Base-by-base conservation (phyloP, 441 rosid species). In the Gossypium davidsonii region DNA sequence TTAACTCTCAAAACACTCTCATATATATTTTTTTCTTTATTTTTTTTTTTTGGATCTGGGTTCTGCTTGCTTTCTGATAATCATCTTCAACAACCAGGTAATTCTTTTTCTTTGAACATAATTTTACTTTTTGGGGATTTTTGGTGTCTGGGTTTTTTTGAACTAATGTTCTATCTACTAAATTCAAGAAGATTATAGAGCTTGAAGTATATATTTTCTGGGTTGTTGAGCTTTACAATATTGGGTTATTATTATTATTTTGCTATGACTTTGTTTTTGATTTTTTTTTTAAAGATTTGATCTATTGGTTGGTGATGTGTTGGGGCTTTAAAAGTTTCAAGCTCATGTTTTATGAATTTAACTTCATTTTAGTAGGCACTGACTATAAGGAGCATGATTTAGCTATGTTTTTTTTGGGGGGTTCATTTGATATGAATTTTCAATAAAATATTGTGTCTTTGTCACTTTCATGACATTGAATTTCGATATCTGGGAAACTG, bases 21-120 rank as follows among this genome's bases (percentile, higher is more conserved):
- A 14, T 60, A 44, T 18, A 4, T 28, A 28, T 26, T n/a, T 8
- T 74, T 20, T 64, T 28, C 18, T 72, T 20, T 34, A 5, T 52
- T 69, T 74, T 75, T 81, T 75, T 81, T 83, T 81, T 83, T 86
- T 86, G 89, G 91, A 86, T 91, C 96, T 88, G 88, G 80, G 77
- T 74, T 65, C 62, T 63, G 78, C 77, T 81, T 46, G 61, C 9
- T 42, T 46, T 69, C 51, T 11, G 77, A 78, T 80, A 11, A 12
- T 74, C 23, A 53, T 53, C 23, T 18, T 67, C 82, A 44, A 67
- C 69, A 21, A 14, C 70, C 67, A 85, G 90, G 92, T 85, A 74
- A 57, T 10, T 63, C 58, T 66, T 53, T 2, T 2, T 70, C 37
- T 3, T 26, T 58, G 0, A 42, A 21, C 6, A 12, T 23, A 48